phyloP scores from a whole-genome alignment of 805 yeast genomes.

The Myxozyma vanderwaltii region DNA sequence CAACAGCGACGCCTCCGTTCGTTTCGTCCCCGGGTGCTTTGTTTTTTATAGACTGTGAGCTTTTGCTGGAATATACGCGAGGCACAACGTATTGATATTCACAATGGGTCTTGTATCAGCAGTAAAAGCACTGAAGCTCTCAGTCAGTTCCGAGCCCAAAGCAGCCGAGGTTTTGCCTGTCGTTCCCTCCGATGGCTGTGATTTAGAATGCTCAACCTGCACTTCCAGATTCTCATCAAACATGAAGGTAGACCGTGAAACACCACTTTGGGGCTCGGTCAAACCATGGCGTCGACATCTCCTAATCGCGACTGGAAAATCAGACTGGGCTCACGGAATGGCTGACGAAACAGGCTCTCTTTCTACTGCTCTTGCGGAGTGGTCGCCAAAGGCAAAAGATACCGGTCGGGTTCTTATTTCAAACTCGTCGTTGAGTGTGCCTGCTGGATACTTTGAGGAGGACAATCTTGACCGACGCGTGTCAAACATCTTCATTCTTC shows the following conservation, averaged over 20 bases:
- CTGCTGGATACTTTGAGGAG: conserved; percentile 47
- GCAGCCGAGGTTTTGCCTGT: conserved; percentile 13
- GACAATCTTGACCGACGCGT: conserved; percentile 49
- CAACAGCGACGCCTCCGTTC: neutral
- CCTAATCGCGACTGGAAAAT: conserved; percentile 77
- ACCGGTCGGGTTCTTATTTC: conserved; percentile 51
- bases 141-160: neutral
- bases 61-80: too few relatives aligned
- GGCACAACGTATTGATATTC: too few relatives aligned
- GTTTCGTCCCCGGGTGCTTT: neutral
- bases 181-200: conserved; percentile 28
- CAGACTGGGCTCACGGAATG: conserved; percentile 85
- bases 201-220: conserved; percentile 54
- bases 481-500: conserved; percentile 68
- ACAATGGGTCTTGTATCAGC: conserved; percentile 20
- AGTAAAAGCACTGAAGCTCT: neutral
- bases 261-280: conserved; percentile 69
- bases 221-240: conserved; percentile 55
- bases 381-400: conserved; percentile 36
- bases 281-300: conserved; percentile 70
- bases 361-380: conserved; percentile 48
- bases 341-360: conserved; percentile 52
- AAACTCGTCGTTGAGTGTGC: conserved; percentile 57
- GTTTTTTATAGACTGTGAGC: neutral
- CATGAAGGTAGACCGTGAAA: conserved; percentile 49